Percentiles rank a stretch among this genome's conserved stretches.
Conservation (phyloP, 2,329 filamentous ascomycete species). For the Paecilomyces dactylethromorphus region DNA sequence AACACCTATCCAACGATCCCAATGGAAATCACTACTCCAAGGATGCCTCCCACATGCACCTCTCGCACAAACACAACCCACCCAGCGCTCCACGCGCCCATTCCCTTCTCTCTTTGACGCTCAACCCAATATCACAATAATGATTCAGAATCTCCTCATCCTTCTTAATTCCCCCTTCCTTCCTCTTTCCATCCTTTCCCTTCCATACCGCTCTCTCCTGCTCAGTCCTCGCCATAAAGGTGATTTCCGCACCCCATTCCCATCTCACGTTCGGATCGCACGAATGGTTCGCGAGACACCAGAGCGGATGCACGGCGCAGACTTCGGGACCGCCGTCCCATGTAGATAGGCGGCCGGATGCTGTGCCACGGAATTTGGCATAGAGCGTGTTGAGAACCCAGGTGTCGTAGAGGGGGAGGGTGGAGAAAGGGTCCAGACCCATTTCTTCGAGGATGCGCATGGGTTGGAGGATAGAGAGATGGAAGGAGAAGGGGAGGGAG, state of each 20-base stretch:
- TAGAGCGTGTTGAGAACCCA: constrained; percentile 83
- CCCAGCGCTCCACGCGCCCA: constrained; percentile 86
- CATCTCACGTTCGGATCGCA: constrained; percentile 92
- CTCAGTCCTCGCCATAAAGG: constrained; percentile 26
- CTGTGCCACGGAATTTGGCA: constrained; percentile 87
- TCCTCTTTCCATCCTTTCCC: constrained; percentile 18
- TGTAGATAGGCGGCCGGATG: constrained; percentile 72
- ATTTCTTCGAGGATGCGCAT: constrained; percentile 58
- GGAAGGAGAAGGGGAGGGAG: constrained; percentile 55
- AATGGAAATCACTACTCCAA: neutral
- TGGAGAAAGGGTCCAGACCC: constrained; percentile 54
- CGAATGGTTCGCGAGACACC: constrained; percentile 94
- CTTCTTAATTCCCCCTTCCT: constrained; percentile 59
- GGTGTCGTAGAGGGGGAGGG: constrained; percentile 36
- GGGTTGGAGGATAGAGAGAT: constrained; percentile 52
- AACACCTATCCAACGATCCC: no score
- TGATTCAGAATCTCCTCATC: constrained; percentile 88
- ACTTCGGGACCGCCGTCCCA: constrained; percentile 81
- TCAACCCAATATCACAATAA: constrained; percentile 80
- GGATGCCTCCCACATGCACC: constrained; percentile 68
- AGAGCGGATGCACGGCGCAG: constrained; percentile 87
- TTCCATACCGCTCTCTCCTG: constrained; percentile 32
- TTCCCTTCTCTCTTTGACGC: constrained; percentile 73
- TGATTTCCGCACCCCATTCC: constrained; percentile 66
- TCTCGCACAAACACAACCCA: constrained; percentile 77